These are phyloP conservation scores for Pezicula neosporulosa DNA, from an alignment of 2,329 filamentous ascomycete species.

Conservation along the genomic window DNA sequence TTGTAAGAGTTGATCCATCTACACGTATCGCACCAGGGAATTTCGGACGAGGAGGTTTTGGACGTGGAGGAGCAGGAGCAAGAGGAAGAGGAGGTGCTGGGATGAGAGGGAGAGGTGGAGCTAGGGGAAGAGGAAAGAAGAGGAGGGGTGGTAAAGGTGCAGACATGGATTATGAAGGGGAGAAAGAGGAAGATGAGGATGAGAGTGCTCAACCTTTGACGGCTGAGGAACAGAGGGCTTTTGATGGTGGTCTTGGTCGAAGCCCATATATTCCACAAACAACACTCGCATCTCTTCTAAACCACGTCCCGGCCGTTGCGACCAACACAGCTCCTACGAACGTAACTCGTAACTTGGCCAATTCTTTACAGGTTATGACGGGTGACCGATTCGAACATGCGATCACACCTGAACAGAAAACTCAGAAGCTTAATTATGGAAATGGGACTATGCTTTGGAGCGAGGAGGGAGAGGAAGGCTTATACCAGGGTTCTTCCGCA, in stretches of 20 bases:
- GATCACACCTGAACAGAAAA: slow-evolving; percentile 8
- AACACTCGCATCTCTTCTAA: slow-evolving; percentile 13
- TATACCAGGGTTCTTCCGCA: slow-evolving; percentile 9
- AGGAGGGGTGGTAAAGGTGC: not conserved
- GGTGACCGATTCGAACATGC: slow-evolving; percentile 4
- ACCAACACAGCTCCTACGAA: slow-evolving; percentile 14
- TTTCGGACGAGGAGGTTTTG: not conserved
- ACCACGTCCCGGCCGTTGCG: slow-evolving; percentile 19
- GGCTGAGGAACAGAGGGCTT: not conserved
- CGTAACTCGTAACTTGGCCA: slow-evolving; percentile 17
- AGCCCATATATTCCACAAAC: slow-evolving; percentile 23
- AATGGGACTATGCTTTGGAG: slow-evolving; percentile 11
- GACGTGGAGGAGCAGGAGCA: slow-evolving; percentile 8
- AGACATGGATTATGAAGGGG: slow-evolving; percentile 14
- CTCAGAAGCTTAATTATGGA: slow-evolving; percentile 13
- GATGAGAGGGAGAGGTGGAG: slow-evolving; percentile 37
- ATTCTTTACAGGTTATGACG: slow-evolving; percentile 24
- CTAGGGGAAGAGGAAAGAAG: slow-evolving; percentile 3
- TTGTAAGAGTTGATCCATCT: slow-evolving; percentile 10
- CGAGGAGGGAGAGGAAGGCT: slow-evolving; percentile 13
- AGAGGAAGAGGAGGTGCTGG: slow-evolving; percentile 26
- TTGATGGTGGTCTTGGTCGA: slow-evolving; percentile 2
- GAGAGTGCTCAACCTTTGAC: slow-evolving; percentile 33
- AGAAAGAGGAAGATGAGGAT: slow-evolving; percentile 12
- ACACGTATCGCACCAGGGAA: not conserved